Conservation (phyloP, 2,329 filamentous ascomycete species). For the Aspergillaceae sp. region DNA sequence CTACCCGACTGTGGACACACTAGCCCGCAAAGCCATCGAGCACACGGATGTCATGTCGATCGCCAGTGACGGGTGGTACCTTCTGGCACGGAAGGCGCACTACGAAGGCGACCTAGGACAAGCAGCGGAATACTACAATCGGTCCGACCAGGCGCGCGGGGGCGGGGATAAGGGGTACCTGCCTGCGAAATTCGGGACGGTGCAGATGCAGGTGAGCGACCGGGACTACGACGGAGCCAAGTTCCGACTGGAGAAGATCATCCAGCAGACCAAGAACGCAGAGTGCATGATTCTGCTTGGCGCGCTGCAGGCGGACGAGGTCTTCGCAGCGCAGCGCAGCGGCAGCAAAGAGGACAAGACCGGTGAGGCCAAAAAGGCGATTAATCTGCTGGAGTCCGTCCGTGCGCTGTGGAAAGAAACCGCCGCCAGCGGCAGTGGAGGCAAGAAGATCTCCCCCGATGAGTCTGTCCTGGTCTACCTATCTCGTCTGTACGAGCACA, state of each 20-base stretch:
- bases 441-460: slow-evolving; percentile 72
- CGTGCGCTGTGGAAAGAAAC: slow-evolving; percentile 79
- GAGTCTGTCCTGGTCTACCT: slow-evolving; percentile 84
- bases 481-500: slow-evolving; percentile 78
- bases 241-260: slow-evolving; percentile 85
- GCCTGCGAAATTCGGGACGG: slow-evolving; percentile 88
- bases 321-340: slow-evolving; percentile 68
- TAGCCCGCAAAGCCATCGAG: slow-evolving; percentile 89
- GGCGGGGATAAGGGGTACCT: slow-evolving; percentile 85
- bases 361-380: slow-evolving; percentile 75
- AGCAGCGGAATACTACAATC: slow-evolving; percentile 77
- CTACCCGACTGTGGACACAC: slow-evolving; percentile 69
- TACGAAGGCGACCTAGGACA: slow-evolving; percentile 65
- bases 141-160: slow-evolving; percentile 84
- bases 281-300: slow-evolving; percentile 91
- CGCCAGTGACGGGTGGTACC: slow-evolving; percentile 95
- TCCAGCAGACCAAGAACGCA: slow-evolving; percentile 70
- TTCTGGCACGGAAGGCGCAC: slow-evolving; percentile 86
- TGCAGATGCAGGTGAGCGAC: slow-evolving; percentile 77
- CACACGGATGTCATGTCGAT: slow-evolving; percentile 93
- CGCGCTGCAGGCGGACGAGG: slow-evolving; percentile 87
- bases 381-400: slow-evolving; percentile 73
- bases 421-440: slow-evolving; percentile 38
- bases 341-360: slow-evolving; percentile 85
- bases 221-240: slow-evolving; percentile 87